phyloP scores from a whole-genome alignment of 805 yeast species.

The Saccharomycopsis capsularis region DNA sequence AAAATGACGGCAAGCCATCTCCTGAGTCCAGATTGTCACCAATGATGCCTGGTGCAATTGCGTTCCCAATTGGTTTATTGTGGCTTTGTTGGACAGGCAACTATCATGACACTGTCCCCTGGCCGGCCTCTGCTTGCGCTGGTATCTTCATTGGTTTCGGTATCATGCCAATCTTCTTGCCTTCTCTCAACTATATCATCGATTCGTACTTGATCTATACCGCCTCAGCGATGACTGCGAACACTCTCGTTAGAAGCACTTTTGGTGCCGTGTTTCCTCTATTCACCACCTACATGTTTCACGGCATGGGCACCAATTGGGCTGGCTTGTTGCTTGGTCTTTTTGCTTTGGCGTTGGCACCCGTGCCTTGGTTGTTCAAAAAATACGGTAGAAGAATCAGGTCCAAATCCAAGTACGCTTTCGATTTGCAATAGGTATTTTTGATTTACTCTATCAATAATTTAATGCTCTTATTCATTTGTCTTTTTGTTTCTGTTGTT shows the following conservation, averaged over 20 bases:
- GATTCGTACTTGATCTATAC: constrained; percentile 66
- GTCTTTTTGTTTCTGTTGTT: background rate
- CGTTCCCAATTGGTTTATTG: constrained; percentile 71
- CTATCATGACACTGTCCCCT: constrained; percentile 61
- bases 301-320: constrained; percentile 65
- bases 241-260: constrained; percentile 59
- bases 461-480: background rate
- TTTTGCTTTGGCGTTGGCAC: constrained; percentile 47
- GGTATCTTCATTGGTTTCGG: constrained; percentile 65
- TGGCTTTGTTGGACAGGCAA: constrained; percentile 90
- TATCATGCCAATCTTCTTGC: constrained; percentile 57
- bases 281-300: constrained; percentile 66
- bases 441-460: background rate
- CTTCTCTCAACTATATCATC: constrained; percentile 64
- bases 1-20: constrained; percentile 51
- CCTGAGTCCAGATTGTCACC: constrained; percentile 80
- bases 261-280: constrained; percentile 69
- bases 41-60: constrained; percentile 62
- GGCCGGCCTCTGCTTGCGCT: constrained; percentile 73
- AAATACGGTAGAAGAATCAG: constrained; percentile 53
- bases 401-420: constrained; percentile 52
- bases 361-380: constrained; percentile 63
- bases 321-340: constrained; percentile 69
- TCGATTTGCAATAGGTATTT: constrained; percentile 24
- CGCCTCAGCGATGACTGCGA: constrained; percentile 73